Conservation (phyloP, 2,329 filamentous ascomycete genomes). For the Rhytidhysteron rufulum region DNA sequence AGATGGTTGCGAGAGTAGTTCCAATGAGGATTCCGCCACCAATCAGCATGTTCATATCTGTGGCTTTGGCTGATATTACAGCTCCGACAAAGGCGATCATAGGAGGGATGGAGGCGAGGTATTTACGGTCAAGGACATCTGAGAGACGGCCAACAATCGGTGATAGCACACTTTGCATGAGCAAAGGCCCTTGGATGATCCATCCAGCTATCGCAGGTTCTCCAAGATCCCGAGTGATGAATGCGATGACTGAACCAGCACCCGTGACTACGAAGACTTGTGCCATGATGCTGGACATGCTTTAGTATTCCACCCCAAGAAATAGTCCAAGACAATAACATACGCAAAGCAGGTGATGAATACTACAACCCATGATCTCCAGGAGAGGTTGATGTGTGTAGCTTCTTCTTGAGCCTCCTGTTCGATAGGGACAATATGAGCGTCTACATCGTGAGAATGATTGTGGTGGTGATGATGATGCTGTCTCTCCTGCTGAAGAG, state of each 20-base stretch:
- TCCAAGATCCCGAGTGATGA: constrained; percentile 53
- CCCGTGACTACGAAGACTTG: constrained; percentile 56
- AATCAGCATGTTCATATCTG: constrained; percentile 54
- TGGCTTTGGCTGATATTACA: constrained; percentile 53
- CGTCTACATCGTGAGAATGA: constrained; percentile 6
- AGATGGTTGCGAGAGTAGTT: constrained; percentile 51
- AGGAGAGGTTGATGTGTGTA: constrained; percentile 48
- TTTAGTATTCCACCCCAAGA: no score
- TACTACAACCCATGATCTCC: constrained; percentile 53
- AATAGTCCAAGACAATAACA: constrained; percentile 14
- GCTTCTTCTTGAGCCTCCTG: constrained; percentile 25
- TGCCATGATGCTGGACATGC: constrained; percentile 45
- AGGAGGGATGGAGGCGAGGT: constrained; percentile 50
- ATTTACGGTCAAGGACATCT: constrained; percentile 55
- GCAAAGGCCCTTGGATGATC: constrained; percentile 55
- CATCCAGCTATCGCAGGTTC: constrained; percentile 50
- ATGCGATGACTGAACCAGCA: constrained; percentile 54
- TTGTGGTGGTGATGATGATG: not conserved
- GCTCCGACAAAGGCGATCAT: constrained; percentile 53
- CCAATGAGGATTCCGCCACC: constrained; percentile 58
- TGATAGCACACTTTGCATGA: constrained; percentile 56
- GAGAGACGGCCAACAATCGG: constrained; percentile 55
- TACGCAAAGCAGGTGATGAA: constrained; percentile 49
- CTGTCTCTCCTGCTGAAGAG: not conserved
- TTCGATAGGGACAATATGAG: constrained; percentile 21